Percentiles rank a stretch among this genome's conserved stretches.
Conservation (phyloP, 169 alveolate genomes). For the Plasmodium blacklocki region DNA sequence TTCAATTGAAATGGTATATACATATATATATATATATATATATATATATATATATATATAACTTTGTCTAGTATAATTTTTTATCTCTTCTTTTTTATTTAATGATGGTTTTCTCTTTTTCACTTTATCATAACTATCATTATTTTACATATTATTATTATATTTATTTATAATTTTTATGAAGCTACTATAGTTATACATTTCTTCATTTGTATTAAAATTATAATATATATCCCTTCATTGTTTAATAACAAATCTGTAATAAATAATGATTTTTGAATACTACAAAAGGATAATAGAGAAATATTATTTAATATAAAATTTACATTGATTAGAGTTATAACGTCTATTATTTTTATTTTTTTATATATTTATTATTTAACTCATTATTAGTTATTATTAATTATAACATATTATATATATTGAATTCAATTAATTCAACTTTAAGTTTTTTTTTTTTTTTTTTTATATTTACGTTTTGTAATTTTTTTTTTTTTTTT, state of each 20-base stretch:
- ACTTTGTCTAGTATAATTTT: neutral
- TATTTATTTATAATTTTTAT: neutral
- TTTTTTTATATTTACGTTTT: constrained; percentile 5
- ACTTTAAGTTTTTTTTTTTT: constrained; percentile 23
- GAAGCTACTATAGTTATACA: neutral
- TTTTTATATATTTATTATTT: constrained; percentile 37
- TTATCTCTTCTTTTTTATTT: constrained; percentile 4
- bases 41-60: constrained; percentile 7
- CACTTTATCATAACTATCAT: neutral
- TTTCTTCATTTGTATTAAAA: constrained; percentile 24
- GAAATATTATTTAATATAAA: constrained; percentile 38
- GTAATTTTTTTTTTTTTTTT: constrained; percentile 23
- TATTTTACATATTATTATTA: neutral
- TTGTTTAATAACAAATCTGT: constrained; percentile 55
- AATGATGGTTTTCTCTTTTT: neutral
- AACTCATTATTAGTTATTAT: constrained; percentile 30
- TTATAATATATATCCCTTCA: constrained; percentile 49
- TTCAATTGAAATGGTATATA: constrained; percentile 16
- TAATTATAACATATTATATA: constrained; percentile 46
- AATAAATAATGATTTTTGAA: constrained; percentile 47
- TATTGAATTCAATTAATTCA: constrained; percentile 40
- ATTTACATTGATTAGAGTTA: constrained; percentile 26
- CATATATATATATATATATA: constrained; percentile 3
- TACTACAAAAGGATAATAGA: constrained; percentile 16
- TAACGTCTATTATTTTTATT: constrained; percentile 44